These are phyloP conservation scores for Coemansia sp. DNA, from an alignment of 192 early-diverging fungal species.

Conservation along the genomic window DNA sequence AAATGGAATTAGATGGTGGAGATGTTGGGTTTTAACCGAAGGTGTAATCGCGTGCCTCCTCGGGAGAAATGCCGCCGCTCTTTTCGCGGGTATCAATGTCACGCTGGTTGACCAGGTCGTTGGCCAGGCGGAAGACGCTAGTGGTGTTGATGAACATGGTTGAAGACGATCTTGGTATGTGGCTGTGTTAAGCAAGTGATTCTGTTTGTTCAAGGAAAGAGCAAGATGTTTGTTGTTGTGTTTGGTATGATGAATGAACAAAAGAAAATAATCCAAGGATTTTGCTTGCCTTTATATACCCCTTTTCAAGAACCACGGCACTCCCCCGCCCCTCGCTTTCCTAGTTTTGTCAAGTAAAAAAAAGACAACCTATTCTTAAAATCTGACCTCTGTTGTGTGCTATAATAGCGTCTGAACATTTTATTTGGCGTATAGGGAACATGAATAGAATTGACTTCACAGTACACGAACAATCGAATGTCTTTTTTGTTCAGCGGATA, in stretches of 20 bases:
- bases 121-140: background rate
- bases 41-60: conserved; percentile 31
- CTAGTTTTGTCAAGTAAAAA: background rate
- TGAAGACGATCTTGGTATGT: background rate
- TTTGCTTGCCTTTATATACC: background rate
- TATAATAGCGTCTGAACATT: background rate
- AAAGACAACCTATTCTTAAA: background rate
- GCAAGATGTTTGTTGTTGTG: background rate
- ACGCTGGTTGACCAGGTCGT: conserved; percentile 9
- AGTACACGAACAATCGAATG: background rate
- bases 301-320: background rate
- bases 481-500: background rate
- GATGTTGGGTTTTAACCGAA: background rate
- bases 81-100: conserved; percentile 38
- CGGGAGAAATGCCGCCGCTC: conserved; percentile 21
- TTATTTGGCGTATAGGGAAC: background rate
- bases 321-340: background rate
- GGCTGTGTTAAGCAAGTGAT: background rate
- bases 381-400: background rate
- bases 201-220: background rate
- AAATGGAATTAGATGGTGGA: background rate
- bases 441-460: background rate
- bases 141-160: conserved; percentile 4
- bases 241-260: background rate
- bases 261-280: background rate